Evolutionary conservation across 331 rosid genomes (phyloP), one percentile per base, ranked within the genome.

Genomic region (Malus hybrid): DNA sequence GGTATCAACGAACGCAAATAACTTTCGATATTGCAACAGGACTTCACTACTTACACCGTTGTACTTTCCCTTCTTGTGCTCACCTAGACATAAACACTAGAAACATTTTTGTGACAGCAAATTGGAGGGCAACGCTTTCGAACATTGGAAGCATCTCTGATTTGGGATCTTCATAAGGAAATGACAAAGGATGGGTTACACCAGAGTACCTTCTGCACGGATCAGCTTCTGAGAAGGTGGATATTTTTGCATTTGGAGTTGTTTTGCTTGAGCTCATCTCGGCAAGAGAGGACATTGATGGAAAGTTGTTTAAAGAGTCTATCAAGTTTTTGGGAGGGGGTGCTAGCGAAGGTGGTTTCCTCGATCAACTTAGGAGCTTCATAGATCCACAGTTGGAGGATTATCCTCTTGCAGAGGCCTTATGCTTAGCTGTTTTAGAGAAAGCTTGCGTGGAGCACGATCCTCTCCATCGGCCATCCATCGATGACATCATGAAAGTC

Each of bases 21-120:
- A 89, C 90, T 46, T 91, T 86, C 36, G 93, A 91, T 63, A 78
- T 89, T 72, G 97, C 90, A 65, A 86, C 89, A 22, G 90, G 92
- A 48, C 92, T 88, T 28, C 90, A 91, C 86, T 86, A 91, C 78
- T 80, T 91, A 27, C 90, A 86, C 56, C 80, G 82, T 19, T 89
- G 88, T 64, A 85, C 89, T 65, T 89, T 86, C 60, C 90, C 92
- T 64, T 83, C 89, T n/a, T 83, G 83, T 67, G 90, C 87, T 57
- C 92, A 87, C 74, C 74, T 81, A 80, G 87, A 73, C 52, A 65
- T 91, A 5, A 83, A 78, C 70, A 85, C 80, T 11, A 74, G 79
- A 78, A 89, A 84, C 55, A 80, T 89, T 36, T 88, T 89, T 74
- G 78, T 91, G 71, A 87, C 89, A 3, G 70, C 74, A 57, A 82